Evolutionary conservation across 2,329 filamentous ascomycete species (phyloP), one percentile per base, ranked within the genome.

Genomic region (Aspergillus sp.): DNA sequence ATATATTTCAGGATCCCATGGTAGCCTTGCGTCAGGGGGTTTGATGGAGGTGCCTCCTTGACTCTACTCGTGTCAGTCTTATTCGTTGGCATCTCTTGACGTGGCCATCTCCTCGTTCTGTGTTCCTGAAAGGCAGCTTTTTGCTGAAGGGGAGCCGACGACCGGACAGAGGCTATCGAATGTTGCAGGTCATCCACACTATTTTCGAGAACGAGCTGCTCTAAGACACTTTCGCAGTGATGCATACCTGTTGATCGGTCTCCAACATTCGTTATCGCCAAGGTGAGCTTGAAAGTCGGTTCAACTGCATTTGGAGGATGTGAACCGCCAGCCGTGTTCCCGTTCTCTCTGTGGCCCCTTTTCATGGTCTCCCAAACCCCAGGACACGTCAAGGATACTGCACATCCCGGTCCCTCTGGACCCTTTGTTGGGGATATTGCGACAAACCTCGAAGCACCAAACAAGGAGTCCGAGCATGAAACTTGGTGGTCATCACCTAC

Each of bases 1-100:
- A 55, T 28, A 21, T 55, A 55, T 30, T 55, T 30, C 53, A 55
- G 23, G 5, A 55, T 55, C 17, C 53, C 53, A 36, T 47, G 53
- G 23, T 55, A 55, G 32, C 53, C 53, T 12, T 45, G 53, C n/a
- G 53, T 32, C 10, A 17, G 39, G 23, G 53, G 19, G 30, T 55
- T 17, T 17, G 39, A 15, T 55, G 30, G 53, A 9, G 39, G n/a
- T 25, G 12, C 10, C 19, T 45, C 45, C 30, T 15, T 21, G 30
- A 41, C n/a, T 36, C 13, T 17, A 21, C 12, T 17, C 13, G 28
- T 38, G 5, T 25, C 38, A 41, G 19, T 9, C 12, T 41, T 13
- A 7, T 23, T 39, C 9, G n/a, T 21, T 39, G 13, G 4, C 15
- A 23, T 28, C 4, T 39, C 30, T 15, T 43, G 41, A 30, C 39